Evolutionary conservation across 78 protist species (phyloP).

Genomic region (Dictyostelium discoideum): DNA sequence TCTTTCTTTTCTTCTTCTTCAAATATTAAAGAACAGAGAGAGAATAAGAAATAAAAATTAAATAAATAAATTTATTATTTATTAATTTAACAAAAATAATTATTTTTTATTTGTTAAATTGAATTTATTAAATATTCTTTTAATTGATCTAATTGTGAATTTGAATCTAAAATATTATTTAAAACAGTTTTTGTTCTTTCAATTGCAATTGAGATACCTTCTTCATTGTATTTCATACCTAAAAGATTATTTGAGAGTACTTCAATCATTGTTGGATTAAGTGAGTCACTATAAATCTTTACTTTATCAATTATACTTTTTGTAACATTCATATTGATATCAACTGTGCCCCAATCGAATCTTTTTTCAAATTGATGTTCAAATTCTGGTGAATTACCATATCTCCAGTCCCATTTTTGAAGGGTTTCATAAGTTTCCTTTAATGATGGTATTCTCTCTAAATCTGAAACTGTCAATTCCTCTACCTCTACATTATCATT

Average conservation of each 20-base stretch:
- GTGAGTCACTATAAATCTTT: constrained; percentile 58
- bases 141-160: constrained; percentile 22
- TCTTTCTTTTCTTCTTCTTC: too few species aligned
- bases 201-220: constrained; percentile 28
- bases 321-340: constrained; percentile 49
- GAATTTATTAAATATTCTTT: constrained; percentile 28
- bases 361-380: constrained; percentile 79
- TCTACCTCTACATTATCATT: not conserved
- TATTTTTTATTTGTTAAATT: constrained; percentile 3
- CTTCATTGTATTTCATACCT: constrained; percentile 5
- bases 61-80: too few species aligned
- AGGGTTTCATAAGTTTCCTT: constrained; percentile 52
- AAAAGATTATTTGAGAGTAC: not conserved
- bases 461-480: constrained; percentile 18
- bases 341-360: constrained; percentile 80
- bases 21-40: too few species aligned
- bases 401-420: constrained; percentile 79
- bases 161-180: not conserved
- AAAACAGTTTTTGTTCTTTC: constrained; percentile 17
- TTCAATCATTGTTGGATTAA: constrained; percentile 75
- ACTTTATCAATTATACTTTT: constrained; percentile 42
- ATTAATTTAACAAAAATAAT: too few species aligned
- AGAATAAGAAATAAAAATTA: too few species aligned
- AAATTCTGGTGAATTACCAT: constrained; percentile 73
- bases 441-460: constrained; percentile 42